Evolutionary conservation across 345 rosid species (phyloP), one percentile per base, ranked within the genome.

Genomic region (Odontarrhena argentea): DNA sequence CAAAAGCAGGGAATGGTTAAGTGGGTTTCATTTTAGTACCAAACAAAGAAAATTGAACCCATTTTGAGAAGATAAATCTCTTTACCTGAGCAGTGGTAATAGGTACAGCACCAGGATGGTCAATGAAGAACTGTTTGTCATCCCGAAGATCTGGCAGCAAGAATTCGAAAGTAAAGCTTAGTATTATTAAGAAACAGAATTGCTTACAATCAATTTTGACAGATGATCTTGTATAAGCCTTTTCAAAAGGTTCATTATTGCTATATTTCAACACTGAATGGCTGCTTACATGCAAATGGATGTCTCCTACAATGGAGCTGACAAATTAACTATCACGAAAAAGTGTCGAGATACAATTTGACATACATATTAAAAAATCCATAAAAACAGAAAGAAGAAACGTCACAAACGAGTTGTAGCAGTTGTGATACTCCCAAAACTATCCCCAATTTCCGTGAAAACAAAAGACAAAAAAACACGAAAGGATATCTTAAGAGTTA

Each of bases 61-160:
- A 14, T 25, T 40, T 42, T 0, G 6, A 6, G 58, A 8, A 36
- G 57, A 45, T 61, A 15, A 2, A 1, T 36, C 14, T 28, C 69
- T 54, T 40, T 79, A 85, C 96, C 95, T 87, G 97, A 49, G 82
- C 87, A n/a, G 87, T 79, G 36, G 84, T 74, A 49, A 94, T 94
- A 25, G 96, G 95, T 61, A 87, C 91, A 68, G 99, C 88, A 65
- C 97, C 97, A 64, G 96, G 99, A 77, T 94, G 96, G 79, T 94
- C 92, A 15, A 78, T 45, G 63, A 87, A 84, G 83, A 88, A 94
- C 69, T 94, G 92, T 76, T 88, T 81, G 68, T 94, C 97, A 71
- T 94, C 96, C 69, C 93, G 85, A 65, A 94, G 96, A 87, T 94
- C 99, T 94, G 77, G 60, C 24, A 30, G 37, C 24, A 40, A 11